phyloP scores from a whole-genome alignment of 2,329 filamentous ascomycete genomes.

The Cercospora zeina region DNA sequence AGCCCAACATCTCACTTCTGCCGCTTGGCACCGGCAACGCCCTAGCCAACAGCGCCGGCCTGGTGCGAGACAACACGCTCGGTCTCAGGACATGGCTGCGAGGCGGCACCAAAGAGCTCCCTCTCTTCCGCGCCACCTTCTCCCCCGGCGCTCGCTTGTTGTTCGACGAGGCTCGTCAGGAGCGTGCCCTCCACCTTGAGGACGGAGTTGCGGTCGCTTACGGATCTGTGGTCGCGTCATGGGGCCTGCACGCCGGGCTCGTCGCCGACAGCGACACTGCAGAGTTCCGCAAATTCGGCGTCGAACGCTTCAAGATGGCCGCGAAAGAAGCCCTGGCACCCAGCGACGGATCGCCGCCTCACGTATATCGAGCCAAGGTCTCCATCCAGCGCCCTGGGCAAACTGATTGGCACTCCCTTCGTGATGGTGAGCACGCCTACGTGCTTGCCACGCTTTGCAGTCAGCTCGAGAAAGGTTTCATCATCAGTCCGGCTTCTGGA shows the following conservation, averaged over 20 bases:
- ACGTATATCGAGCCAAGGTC: conserved; percentile 59
- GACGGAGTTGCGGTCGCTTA: conserved; percentile 48
- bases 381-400: conserved; percentile 42
- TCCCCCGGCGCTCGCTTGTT: conserved; percentile 48
- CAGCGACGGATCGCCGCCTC: conserved; percentile 53
- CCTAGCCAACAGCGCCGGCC: conserved; percentile 49
- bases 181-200: conserved; percentile 40
- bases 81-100: conserved; percentile 45
- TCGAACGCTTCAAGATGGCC: conserved; percentile 79
- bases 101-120: conserved; percentile 42
- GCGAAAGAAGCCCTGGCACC: conserved; percentile 72
- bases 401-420: conserved; percentile 40
- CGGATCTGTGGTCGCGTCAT: conserved; percentile 83
- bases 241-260: conserved; percentile 84
- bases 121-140: conserved; percentile 48
- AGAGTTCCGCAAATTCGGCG: conserved; percentile 74
- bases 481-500: conserved; percentile 71
- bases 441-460: conserved; percentile 74
- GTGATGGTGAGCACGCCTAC: conserved; percentile 65
- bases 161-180: conserved; percentile 48
- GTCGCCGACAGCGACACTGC: conserved; percentile 89
- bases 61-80: conserved; percentile 43
- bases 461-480: conserved; percentile 77
- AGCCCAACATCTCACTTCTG: conserved; percentile 58
- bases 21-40: conserved; percentile 52